Base-by-base conservation (phyloP, 2,329 filamentous ascomycete species). In the Apiospora marii region DNA sequence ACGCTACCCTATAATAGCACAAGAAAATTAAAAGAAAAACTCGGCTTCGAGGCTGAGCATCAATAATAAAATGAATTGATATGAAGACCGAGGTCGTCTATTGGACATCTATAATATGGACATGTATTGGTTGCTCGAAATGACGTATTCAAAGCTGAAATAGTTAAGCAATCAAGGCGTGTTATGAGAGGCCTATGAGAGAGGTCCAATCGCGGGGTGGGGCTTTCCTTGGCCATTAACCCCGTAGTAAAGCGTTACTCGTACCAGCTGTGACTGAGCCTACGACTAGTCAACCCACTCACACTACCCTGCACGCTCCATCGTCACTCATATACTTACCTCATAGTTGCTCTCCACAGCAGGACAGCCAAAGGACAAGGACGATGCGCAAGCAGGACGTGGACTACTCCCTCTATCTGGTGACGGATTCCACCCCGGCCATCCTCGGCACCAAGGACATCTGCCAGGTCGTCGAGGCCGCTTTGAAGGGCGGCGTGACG, bases 381-480 rank as follows among this genome's bases (percentile, higher is more conserved):
- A 72, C 13, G 16, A 84, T 82, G 79, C 72, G 78, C 71, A 77
- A 85, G 73, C 74, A 82, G 80, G 79, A 84, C 27, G 86, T 92
- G 67, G 91, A 97, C 83, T 95, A 97, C 81, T 92, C 92, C 68
- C 86, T 98, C 51, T 98, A 98, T 81, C 88, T 98, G 72, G 95
- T 98, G 77, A 98, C 95, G 6, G 95, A 98, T 87, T 96, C 94
- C 69, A 97, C 95, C n/a, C 89, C 92, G 19, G 90, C 91, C 46
- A 94, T 98, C 76, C 90, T 98, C 61, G 93, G 93, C 71, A 84
- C 87, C 74, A 89, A 88, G 77, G 88, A 94, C 80, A 87, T 98
- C 49, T 88, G 90, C 73, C 77, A 88, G 13, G 92, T 98, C 0
- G 95, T 98, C 71, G 91, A 92, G 78, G 88, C 90, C 67, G 93